These are phyloP conservation scores for Globisporangium spinosum DNA, from an alignment of 352 stramenopile species.

Conservation along the genomic window DNA sequence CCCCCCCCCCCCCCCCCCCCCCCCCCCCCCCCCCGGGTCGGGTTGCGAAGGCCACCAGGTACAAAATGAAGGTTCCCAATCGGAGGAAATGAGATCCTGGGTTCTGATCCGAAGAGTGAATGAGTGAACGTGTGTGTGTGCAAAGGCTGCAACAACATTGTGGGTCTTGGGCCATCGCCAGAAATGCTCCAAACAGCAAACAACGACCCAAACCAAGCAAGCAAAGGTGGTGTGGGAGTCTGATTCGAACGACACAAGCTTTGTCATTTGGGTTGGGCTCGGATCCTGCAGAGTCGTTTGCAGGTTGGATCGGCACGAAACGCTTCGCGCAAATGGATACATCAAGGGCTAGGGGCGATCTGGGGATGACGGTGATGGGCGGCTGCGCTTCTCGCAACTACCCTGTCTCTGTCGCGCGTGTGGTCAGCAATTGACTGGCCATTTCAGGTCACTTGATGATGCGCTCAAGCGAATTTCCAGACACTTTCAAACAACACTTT, in stretches of 20 bases:
- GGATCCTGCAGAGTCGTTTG: conserved; percentile 5
- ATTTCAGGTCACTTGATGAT: neutral
- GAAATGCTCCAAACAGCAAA: neutral
- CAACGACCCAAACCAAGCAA: too few relatives aligned
- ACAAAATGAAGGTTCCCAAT: too few relatives aligned
- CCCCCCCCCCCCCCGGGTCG: too few relatives aligned
- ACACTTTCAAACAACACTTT: neutral
- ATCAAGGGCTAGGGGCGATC: neutral
- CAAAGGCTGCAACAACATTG: neutral
- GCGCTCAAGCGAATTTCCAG: neutral
- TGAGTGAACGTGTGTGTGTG: too few relatives aligned
- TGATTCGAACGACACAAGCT: neutral
- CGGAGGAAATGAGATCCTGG: too few relatives aligned
- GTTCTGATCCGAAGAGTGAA: too few relatives aligned
- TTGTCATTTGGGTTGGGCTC: neutral
- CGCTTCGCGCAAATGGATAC: neutral
- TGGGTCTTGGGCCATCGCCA: neutral
- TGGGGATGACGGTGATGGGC: neutral
- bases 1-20: too few relatives aligned
- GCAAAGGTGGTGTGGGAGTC: neutral
- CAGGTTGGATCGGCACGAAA: neutral
- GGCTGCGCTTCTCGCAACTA: neutral
- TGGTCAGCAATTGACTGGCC: neutral
- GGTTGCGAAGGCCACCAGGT: too few relatives aligned
- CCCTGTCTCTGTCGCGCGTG: neutral